Conservation (phyloP, 371 early-diverging fungal genomes). For the Mucor saturninus region DNA sequence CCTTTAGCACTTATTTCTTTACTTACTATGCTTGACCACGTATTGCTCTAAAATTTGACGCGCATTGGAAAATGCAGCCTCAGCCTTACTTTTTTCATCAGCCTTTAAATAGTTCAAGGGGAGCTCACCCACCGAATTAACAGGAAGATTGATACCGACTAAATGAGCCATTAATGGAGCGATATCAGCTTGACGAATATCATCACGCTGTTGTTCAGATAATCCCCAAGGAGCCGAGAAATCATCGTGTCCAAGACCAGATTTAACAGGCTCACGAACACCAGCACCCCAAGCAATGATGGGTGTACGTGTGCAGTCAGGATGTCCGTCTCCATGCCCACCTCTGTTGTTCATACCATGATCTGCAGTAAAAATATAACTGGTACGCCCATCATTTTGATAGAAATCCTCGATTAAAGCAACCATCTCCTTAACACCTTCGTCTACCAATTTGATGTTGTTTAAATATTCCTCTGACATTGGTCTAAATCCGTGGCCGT, state of each 20-base stretch:
- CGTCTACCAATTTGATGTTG: constrained; percentile 85
- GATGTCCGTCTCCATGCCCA: constrained; percentile 95
- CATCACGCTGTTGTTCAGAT: constrained; percentile 64
- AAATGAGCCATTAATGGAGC: constrained; percentile 94
- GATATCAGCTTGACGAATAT: constrained; percentile 94
- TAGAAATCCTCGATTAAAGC: constrained; percentile 76
- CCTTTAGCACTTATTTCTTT: not conserved
- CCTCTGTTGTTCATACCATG: constrained; percentile 96
- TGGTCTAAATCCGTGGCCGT: constrained; percentile 91
- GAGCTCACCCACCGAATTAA: constrained; percentile 91
- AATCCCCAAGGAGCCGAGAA: constrained; percentile 74
- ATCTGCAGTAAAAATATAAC: constrained; percentile 92
- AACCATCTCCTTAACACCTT: constrained; percentile 70
- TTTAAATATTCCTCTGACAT: constrained; percentile 81
- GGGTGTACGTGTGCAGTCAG: constrained; percentile 94
- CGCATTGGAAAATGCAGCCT: constrained; percentile 80
- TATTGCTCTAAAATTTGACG: constrained; percentile 85
- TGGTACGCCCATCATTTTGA: constrained; percentile 79
- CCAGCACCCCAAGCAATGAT: constrained; percentile 97
- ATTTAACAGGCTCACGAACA: constrained; percentile 60
- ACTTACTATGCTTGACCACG: constrained; percentile 73
- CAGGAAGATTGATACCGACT: constrained; percentile 84
- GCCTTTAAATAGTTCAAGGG: constrained; percentile 79
- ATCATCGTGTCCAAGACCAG: constrained; percentile 60
- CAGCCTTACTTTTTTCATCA: constrained; percentile 71